A percentile compares a stretch with the other conserved stretches of the same genome.
These are phyloP conservation scores for Oryza punctata DNA, from an alignment of 176 grass and related monocot species.

Conservation along the genomic window DNA sequence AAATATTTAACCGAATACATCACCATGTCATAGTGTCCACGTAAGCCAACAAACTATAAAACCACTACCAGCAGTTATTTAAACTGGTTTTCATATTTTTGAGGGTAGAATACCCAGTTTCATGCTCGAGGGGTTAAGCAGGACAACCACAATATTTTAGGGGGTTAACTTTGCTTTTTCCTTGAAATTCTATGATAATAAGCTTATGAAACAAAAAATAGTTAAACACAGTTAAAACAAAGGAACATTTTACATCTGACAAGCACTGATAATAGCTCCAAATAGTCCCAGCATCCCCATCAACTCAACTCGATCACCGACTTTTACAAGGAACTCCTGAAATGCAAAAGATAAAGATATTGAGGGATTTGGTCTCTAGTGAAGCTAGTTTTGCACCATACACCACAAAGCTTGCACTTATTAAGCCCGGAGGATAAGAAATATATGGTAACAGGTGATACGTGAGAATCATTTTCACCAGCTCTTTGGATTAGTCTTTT, in stretches of 20 bases:
- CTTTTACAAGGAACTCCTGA: slow-evolving; percentile 67
- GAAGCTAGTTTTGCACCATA: neutral
- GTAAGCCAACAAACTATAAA: neutral
- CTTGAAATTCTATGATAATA: neutral
- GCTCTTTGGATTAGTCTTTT: neutral
- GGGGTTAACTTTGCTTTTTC: neutral
- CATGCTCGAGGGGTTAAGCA: no score
- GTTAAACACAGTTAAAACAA: neutral
- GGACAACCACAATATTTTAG: no score
- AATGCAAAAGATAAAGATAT: slow-evolving; percentile 12
- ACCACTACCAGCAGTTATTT: neutral
- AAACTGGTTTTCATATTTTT: no score
- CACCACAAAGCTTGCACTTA: neutral
- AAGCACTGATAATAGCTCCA: slow-evolving; percentile 64
- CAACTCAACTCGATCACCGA: slow-evolving; percentile 61
- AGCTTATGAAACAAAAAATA: neutral
- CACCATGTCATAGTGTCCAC: neutral
- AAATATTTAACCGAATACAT: neutral
- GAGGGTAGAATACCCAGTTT: no score
- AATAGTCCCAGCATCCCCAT: slow-evolving; percentile 77
- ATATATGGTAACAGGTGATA: neutral
- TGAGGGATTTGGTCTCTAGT: neutral
- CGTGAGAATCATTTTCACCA: neutral
- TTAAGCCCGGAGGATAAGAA: neutral
- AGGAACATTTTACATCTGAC: slow-evolving; percentile 63